phyloP scores from a whole-genome alignment of 495 filamentous ascomycete species.

The Talaromyces borbonicus region DNA sequence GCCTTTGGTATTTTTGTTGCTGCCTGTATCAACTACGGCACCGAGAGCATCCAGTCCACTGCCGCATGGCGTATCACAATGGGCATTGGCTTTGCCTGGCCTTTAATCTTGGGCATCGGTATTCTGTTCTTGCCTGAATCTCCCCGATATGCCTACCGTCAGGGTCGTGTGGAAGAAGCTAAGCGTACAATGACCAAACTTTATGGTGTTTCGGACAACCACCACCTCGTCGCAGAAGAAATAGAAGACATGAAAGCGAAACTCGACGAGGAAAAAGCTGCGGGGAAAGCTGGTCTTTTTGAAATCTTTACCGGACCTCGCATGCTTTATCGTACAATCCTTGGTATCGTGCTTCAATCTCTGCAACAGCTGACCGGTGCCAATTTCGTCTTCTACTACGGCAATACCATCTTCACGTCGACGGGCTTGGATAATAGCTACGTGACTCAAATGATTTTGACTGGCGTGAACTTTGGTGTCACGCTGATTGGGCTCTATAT shows the following conservation, averaged over 20 bases:
- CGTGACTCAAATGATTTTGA: conserved; percentile 65
- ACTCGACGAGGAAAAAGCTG: conserved; percentile 46
- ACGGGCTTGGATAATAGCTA: conserved; percentile 60
- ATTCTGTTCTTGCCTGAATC: conserved; percentile 66
- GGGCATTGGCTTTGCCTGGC: conserved; percentile 69
- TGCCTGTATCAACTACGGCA: conserved; percentile 75
- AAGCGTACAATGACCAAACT: conserved; percentile 58
- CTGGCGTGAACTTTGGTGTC: conserved; percentile 62
- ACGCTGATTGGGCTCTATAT: conserved; percentile 66
- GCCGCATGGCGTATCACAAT: conserved; percentile 73
- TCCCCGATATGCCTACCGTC: conserved; percentile 58
- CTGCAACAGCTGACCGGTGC: conserved; percentile 65
- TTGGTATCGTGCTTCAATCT: conserved; percentile 62
- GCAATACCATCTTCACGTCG: conserved; percentile 60
- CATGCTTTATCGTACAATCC: conserved; percentile 61
- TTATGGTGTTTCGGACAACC: conserved; percentile 56
- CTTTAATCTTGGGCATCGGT: conserved; percentile 59
- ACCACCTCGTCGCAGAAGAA: conserved; percentile 56
- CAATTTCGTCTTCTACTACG: conserved; percentile 81
- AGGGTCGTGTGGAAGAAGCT: conserved; percentile 55
- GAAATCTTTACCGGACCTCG: conserved; percentile 62
- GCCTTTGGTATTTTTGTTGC: conserved; percentile 78
- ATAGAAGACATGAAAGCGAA: conserved; percentile 58
- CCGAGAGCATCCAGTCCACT: conserved; percentile 40
- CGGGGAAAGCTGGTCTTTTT: conserved; percentile 45